Evolutionary conservation across 345 rosid species (phyloP).

Genomic region (Mangifera indica): DNA sequence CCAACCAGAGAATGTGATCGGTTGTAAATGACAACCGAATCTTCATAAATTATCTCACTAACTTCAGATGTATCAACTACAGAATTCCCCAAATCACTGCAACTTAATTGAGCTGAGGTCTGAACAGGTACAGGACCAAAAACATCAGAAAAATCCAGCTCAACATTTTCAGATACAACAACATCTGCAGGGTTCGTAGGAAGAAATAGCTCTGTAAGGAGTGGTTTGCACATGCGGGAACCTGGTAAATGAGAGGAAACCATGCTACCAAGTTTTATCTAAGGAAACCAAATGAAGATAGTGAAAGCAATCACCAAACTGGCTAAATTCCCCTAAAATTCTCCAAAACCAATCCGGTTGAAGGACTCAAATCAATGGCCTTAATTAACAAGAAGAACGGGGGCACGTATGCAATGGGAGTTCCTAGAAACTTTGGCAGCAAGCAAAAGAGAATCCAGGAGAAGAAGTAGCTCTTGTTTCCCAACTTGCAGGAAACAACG

Average conservation of each 20-base stretch:
- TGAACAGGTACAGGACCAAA: conserved; percentile 64
- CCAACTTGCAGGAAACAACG: conserved; percentile 89
- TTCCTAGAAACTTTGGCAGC: conserved; percentile 64
- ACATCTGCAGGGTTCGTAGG: conserved; percentile 42
- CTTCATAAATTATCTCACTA: conserved; percentile 51
- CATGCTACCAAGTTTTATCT: conserved; percentile 32
- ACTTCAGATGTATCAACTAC: conserved; percentile 32
- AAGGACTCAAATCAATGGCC: conserved; percentile 45
- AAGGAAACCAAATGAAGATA: conserved; percentile 18
- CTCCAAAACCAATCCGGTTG: conserved; percentile 19
- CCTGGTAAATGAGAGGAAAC: conserved; percentile 51
- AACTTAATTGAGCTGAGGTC: conserved; percentile 28
- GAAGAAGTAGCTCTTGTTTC: conserved; percentile 80
- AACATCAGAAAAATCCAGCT: conserved; percentile 72
- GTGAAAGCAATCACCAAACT: conserved; percentile 9
- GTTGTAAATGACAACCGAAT: conserved; percentile 65
- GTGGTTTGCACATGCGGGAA: conserved; percentile 31
- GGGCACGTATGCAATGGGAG: conserved; percentile 43
- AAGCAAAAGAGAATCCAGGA: conserved; percentile 78
- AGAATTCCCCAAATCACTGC: conserved; percentile 30
- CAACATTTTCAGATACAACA: conserved; percentile 43
- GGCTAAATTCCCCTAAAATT: conserved; percentile 19
- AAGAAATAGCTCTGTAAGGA: conserved; percentile 35
- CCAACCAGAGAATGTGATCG: conserved; percentile 93
- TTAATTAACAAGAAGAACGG: conserved; percentile 55